A percentile compares a stretch with the other conserved stretches of the same genome.
Evolutionary conservation across 2,329 filamentous ascomycete species (phyloP).

Genomic region (Rugonectria rugulosa): DNA sequence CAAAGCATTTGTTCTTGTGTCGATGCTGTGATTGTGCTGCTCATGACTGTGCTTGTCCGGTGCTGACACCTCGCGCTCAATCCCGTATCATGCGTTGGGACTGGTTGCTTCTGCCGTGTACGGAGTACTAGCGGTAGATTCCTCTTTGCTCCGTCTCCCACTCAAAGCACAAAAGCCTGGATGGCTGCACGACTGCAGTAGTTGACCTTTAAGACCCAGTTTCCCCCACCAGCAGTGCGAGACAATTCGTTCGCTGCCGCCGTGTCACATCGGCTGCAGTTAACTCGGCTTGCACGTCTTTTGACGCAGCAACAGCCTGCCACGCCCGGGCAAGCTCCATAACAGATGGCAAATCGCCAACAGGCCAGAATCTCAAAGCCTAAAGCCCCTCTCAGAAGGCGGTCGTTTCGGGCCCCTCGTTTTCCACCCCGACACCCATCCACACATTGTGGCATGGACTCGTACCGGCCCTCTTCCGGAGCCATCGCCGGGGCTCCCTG

Average conservation of each 20-base stretch:
- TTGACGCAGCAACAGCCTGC: constrained; percentile 5
- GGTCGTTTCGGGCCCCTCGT: constrained; percentile 10
- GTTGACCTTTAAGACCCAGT: not conserved
- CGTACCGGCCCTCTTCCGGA: constrained; percentile 32
- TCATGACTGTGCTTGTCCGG: not conserved
- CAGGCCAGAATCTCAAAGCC: constrained; percentile 4
- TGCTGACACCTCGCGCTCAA: not conserved
- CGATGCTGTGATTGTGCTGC: not conserved
- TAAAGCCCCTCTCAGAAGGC: constrained; percentile 1
- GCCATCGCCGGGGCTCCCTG: constrained; percentile 37
- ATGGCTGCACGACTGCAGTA: not conserved
- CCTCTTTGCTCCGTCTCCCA: not conserved
- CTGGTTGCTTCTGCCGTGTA: constrained; percentile 1
- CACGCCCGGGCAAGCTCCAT: constrained; percentile 5
- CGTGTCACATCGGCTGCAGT: constrained; percentile 19
- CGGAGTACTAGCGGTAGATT: no score
- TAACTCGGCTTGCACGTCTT: constrained; percentile 15
- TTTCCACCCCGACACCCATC: constrained; percentile 4
- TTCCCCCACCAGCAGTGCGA: constrained; percentile 7
- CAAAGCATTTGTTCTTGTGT: constrained; percentile 7
- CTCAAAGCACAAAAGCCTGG: not conserved
- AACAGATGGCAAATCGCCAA: constrained; percentile 9
- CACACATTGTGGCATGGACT: constrained; percentile 13
- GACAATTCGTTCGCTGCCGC: not conserved
- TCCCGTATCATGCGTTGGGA: not conserved